Evolutionary conservation across 225 moss, liverwort and hornwort genomes (phyloP).

Genomic region (Ulota crispa): DNA sequence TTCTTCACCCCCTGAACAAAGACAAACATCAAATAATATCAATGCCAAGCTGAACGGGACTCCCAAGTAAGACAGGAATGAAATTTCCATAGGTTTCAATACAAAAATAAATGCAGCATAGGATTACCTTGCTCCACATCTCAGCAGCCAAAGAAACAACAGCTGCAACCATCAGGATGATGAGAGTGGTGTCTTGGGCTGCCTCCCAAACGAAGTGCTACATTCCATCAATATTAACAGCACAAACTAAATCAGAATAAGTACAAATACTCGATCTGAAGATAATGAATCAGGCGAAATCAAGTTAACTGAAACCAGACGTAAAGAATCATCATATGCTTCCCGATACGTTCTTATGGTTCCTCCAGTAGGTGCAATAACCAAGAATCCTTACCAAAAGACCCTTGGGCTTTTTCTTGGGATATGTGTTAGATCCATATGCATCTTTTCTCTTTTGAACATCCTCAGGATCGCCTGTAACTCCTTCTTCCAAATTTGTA

Average conservation of each 20-base stretch:
- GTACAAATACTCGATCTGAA: neutral
- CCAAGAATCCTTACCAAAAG: slow-evolving; percentile 47
- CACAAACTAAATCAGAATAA: neutral
- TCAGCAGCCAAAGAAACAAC: slow-evolving; percentile 76
- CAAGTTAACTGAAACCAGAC: neutral
- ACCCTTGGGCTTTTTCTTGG: slow-evolving; percentile 69
- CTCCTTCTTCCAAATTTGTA: slow-evolving; percentile 65
- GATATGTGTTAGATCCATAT: slow-evolving; percentile 80
- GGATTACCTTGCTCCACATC: slow-evolving; percentile 78
- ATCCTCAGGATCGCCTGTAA: slow-evolving; percentile 45
- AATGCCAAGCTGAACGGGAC: neutral
- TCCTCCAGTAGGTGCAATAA: neutral
- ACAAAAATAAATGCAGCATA: neutral
- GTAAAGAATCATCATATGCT: neutral
- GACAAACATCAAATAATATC: neutral
- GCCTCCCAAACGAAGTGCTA: slow-evolving; percentile 98
- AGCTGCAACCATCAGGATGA: slow-evolving; percentile 87
- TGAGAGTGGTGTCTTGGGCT: slow-evolving; percentile 86
- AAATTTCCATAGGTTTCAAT: neutral
- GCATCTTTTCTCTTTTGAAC: slow-evolving; percentile 68
- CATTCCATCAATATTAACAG: slow-evolving; percentile 17
- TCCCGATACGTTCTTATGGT: neutral
- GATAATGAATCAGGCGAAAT: neutral
- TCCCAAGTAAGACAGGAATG: neutral
- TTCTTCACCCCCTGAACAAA: slow-evolving; percentile 56